phyloP scores from a whole-genome alignment of 1,284 basidiomycete genomes.

The Flammula alnicola region DNA sequence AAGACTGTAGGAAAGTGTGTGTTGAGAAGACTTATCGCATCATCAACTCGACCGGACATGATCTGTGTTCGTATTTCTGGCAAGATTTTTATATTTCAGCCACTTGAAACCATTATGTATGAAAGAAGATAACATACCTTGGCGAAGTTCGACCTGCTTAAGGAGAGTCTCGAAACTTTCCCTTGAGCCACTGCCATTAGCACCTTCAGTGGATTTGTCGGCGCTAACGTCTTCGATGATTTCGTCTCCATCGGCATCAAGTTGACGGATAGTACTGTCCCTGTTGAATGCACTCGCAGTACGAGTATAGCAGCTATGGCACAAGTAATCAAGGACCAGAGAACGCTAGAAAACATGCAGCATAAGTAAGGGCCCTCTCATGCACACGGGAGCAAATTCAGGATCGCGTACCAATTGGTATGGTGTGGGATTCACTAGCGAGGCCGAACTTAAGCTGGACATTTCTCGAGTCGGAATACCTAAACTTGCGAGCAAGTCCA shows the following conservation, averaged over 20 bases:
- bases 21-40: slow-evolving; percentile 69
- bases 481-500: neutral
- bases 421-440: slow-evolving; percentile 29
- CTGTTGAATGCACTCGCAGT: slow-evolving; percentile 74
- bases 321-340: slow-evolving; percentile 83
- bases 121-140: slow-evolving; percentile 49
- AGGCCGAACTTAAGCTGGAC: slow-evolving; percentile 9
- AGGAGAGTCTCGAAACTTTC: slow-evolving; percentile 49
- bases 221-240: slow-evolving; percentile 37
- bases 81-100: slow-evolving; percentile 3
- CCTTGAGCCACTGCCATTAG: slow-evolving; percentile 27
- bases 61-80: slow-evolving; percentile 71
- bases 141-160: slow-evolving; percentile 54
- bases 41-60: slow-evolving; percentile 69
- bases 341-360: slow-evolving; percentile 54
- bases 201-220: slow-evolving; percentile 10
- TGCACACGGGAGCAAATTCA: slow-evolving; percentile 1
- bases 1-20: slow-evolving; percentile 74
- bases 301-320: slow-evolving; percentile 71
- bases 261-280: slow-evolving; percentile 63
- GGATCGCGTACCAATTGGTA: slow-evolving; percentile 37
- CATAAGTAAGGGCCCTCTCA: slow-evolving; percentile 11
- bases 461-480: slow-evolving; percentile 2
- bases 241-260: slow-evolving; percentile 74
- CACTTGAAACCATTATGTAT: neutral